Conservation (phyloP, 306 rosid genomes). For the Heteromeles arbutifolia region DNA sequence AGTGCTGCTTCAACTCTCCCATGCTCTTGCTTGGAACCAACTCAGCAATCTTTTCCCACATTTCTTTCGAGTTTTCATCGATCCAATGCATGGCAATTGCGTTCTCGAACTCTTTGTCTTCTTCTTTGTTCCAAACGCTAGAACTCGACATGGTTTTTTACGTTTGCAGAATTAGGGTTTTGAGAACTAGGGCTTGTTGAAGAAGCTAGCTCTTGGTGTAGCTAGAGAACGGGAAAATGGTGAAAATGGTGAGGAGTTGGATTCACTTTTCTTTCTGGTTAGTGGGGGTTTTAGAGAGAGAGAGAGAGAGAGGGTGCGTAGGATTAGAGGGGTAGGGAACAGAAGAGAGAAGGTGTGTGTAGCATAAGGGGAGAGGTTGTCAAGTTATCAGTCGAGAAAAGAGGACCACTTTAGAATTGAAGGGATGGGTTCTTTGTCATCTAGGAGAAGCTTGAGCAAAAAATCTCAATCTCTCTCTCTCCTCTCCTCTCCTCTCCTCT, state of each 20-base stretch:
- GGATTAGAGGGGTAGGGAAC: constrained; percentile 39
- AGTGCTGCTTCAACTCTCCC: constrained; percentile 78
- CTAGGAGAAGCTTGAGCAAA: constrained; percentile 11
- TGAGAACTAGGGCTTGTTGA: neutral
- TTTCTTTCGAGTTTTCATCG: constrained; percentile 48
- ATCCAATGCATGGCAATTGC: constrained; percentile 80
- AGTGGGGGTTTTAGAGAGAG: constrained; percentile 28
- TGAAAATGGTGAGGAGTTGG: constrained; percentile 23
- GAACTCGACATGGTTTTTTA: constrained; percentile 58
- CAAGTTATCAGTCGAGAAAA: constrained; percentile 47
- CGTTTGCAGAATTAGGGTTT: neutral
- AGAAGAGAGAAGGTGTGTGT: constrained; percentile 24
- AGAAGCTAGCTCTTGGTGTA: neutral
- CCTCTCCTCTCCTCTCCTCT: constrained; percentile 1
- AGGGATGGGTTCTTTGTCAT: constrained; percentile 74
- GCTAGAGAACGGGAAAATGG: constrained; percentile 15
- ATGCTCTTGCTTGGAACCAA: constrained; percentile 61
- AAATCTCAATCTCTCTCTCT: constrained; percentile 9
- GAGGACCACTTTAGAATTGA: constrained; percentile 82
- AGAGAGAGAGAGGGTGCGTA: constrained; percentile 40
- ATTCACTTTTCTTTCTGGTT: constrained; percentile 9
- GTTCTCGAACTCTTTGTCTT: constrained; percentile 87
- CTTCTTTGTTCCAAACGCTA: constrained; percentile 72
- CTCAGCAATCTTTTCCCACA: constrained; percentile 82
- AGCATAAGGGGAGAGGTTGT: constrained; percentile 56